Base-by-base conservation (phyloP, 1,139 yeast species). In the Kodamaea alishanica region DNA sequence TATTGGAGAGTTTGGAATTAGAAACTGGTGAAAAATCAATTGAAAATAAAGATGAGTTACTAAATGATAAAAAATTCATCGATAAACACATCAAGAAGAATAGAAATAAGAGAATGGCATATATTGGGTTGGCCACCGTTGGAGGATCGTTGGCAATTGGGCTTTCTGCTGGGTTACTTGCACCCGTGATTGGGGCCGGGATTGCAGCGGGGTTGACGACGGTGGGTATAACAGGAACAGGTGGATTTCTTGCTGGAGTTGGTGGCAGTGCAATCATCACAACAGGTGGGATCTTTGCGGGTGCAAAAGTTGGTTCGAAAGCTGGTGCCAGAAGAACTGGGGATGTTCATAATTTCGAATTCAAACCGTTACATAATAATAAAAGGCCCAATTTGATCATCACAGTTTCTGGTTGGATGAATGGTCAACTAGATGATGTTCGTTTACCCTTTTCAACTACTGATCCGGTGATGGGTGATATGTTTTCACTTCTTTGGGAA, bases 361-460 rank as follows among this genome's bases (percentile, higher is more conserved):
- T 92, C 56, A 79, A 86, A 41, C 98, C 98, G 0, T 68, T 94
- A 48, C 96, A 89, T 60, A 89, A 92, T 56, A 89, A 87, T 60
- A 86, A 86, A 57, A 73, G 98, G 38, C 83, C 95, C 1, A 92
- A 88, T 54, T 69, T 90, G 45, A 83, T 92, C 34, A 67, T 94
- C n/a, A 89, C 97, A 1, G 90, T 94, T 0, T 82, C 95, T 40
- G 99, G 99, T 1, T 94, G 99, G 99, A 89, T 92, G 94, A 82
- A 84, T 44, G 95, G 97, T 59, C 83, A 81, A 46, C 79, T 84
- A 50, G 99, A 94, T 79, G 99, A 94, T 74, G 95, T 94, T 10
- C 74, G 99, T 56, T 73, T 94, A 46, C 98, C 98, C 3, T 94
- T 90, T 57, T 87, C 96, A 1, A 92, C 98, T 0, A 85, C 92